These are phyloP conservation scores for Amorphotheca resinae DNA, from an alignment of 495 filamentous ascomycete species.

Conservation along the genomic window DNA sequence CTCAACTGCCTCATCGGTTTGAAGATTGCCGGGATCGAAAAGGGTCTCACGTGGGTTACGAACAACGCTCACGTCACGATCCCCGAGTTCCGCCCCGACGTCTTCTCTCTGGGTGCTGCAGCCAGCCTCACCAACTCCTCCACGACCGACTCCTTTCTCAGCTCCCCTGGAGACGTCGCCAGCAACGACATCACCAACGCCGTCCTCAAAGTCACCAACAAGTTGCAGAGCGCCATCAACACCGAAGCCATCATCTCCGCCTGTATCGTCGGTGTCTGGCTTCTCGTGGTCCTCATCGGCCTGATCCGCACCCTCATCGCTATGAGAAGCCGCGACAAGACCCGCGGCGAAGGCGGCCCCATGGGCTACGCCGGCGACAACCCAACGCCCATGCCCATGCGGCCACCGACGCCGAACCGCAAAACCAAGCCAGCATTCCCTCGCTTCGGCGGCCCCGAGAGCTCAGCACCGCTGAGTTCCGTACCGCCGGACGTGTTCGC, in stretches of 20 bases:
- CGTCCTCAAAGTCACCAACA: conserved; percentile 48
- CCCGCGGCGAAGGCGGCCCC: conserved; percentile 37
- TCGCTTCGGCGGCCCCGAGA: conserved; percentile 12
- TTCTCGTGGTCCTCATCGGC: conserved; percentile 64
- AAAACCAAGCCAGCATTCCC: conserved; percentile 12
- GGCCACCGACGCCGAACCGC: conserved; percentile 2
- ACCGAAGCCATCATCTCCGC: conserved; percentile 64
- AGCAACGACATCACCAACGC: conserved; percentile 72
- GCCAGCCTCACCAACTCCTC: conserved; percentile 44
- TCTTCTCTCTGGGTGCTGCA: conserved; percentile 70
- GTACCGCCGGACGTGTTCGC: conserved; percentile 6
- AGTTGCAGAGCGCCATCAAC: conserved; percentile 50
- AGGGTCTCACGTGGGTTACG: conserved; percentile 78
- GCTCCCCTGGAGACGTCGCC: conserved; percentile 41
- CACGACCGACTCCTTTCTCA: conserved; percentile 51
- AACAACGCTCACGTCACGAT: conserved; percentile 77
- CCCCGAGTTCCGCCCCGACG: conserved; percentile 63
- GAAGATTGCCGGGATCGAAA: conserved; percentile 63
- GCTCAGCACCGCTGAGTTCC: neutral
- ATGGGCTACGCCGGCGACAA: conserved; percentile 15
- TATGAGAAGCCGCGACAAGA: conserved; percentile 36
- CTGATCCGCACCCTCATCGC: conserved; percentile 48
- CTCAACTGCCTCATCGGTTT: conserved; percentile 65
- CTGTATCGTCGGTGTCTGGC: conserved; percentile 57
- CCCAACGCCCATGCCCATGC: neutral